phyloP scores from a whole-genome alignment of 371 early-diverging fungal species.

The Lichtheimia ramosa region DNA sequence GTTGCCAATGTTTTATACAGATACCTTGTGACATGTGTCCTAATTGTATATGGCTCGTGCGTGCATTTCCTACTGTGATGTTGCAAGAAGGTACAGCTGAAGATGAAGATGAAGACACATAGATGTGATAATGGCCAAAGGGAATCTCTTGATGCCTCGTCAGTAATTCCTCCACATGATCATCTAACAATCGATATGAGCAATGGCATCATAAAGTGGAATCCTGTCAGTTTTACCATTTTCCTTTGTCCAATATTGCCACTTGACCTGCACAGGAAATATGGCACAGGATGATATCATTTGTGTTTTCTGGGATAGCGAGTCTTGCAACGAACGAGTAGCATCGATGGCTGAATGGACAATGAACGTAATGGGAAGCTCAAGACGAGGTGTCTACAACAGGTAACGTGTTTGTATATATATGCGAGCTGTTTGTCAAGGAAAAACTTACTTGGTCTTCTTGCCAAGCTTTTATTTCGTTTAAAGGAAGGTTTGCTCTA shows the following conservation, averaged over 20 bases:
- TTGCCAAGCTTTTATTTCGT: slow-evolving; percentile 65
- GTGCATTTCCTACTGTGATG: slow-evolving; percentile 22
- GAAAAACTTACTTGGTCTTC: slow-evolving; percentile 41
- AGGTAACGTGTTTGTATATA: background rate
- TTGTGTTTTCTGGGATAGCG: background rate
- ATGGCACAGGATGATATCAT: slow-evolving; percentile 2
- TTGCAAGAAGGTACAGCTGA: slow-evolving; percentile 1
- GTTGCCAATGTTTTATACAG: background rate
- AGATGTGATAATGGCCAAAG: slow-evolving; percentile 27
- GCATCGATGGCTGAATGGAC: slow-evolving; percentile 5
- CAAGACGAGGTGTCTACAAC: slow-evolving; percentile 12
- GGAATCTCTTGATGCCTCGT: slow-evolving; percentile 10
- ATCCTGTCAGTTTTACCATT: background rate
- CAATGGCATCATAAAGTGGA: too few relatives aligned
- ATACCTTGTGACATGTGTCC: slow-evolving; percentile 1
- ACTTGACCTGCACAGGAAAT: slow-evolving; percentile 1
- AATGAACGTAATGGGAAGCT: slow-evolving; percentile 6
- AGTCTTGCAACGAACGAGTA: background rate
- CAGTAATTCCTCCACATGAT: slow-evolving; percentile 7
- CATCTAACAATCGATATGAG: background rate
- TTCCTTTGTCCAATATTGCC: background rate
- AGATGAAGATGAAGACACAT: slow-evolving; percentile 5
- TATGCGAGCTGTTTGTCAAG: background rate
- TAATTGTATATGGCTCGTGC: slow-evolving; percentile 20
- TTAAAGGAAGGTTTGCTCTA: slow-evolving; percentile 80